Percentiles rank a stretch among this genome's conserved stretches.
These are phyloP conservation scores for Sambucus nigra DNA, from an alignment of 129 eudicot species.

Conservation along the genomic window DNA sequence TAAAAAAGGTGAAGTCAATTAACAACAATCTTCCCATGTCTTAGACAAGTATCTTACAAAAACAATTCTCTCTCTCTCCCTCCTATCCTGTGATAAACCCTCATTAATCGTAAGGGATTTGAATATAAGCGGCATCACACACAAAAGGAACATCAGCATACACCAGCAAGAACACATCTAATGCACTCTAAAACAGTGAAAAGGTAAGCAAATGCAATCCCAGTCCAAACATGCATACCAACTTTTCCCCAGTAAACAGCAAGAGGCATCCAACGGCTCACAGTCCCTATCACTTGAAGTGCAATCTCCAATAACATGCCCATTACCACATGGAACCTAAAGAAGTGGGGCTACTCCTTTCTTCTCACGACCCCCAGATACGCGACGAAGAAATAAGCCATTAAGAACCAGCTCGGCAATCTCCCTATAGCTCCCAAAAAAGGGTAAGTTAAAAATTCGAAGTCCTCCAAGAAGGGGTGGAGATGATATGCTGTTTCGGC, in stretches of 20 bases:
- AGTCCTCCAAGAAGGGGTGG: constrained; percentile 56
- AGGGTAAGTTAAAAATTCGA: constrained; percentile 55
- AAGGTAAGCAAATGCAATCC: constrained; percentile 44
- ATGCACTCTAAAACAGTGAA: constrained; percentile 68
- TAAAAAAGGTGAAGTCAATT: no score
- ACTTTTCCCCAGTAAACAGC: constrained; percentile 64
- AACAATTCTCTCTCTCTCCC: no score
- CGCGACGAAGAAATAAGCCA: constrained; percentile 61
- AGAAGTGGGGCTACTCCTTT: constrained; percentile 90
- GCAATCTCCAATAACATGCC: constrained; percentile 75
- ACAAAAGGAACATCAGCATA: constrained; percentile 84
- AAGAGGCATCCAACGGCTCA: constrained; percentile 58
- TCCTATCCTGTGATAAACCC: no score
- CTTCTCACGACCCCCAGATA: constrained; percentile 71
- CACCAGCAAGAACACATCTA: constrained; percentile 59
- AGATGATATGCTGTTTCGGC: constrained; percentile 71
- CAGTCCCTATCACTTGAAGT: constrained; percentile 53
- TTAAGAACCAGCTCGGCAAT: constrained; percentile 65
- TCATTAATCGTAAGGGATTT: no score
- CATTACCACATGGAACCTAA: constrained; percentile 65
- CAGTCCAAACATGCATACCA: constrained; percentile 70
- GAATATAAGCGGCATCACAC: constrained; percentile 88
- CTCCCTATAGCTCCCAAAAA: constrained; percentile 53
- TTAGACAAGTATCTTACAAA: no score
- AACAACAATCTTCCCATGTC: no score